Evolutionary conservation across 257 asterid genomes (phyloP).

Genomic region (Nyctanthes arbortristis): DNA sequence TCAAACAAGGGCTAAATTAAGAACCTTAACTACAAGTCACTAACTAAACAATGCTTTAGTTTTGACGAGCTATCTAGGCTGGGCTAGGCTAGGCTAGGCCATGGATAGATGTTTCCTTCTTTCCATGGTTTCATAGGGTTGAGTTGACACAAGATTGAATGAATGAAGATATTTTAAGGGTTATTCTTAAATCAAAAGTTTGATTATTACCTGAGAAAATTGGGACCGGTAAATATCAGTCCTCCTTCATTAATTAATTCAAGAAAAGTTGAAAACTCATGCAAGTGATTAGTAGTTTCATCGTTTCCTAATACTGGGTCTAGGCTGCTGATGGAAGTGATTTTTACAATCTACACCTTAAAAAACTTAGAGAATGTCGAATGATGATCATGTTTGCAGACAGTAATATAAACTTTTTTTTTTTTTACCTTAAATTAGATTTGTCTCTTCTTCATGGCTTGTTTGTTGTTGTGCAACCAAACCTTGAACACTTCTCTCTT

Average conservation of each 20-base stretch:
- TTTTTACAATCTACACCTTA: background rate
- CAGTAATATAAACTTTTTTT: too few relatives aligned
- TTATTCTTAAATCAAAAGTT: too few relatives aligned
- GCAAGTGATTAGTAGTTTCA: background rate
- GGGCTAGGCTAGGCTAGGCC: too few relatives aligned
- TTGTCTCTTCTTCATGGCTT: constrained; percentile 63
- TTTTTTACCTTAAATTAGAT: constrained; percentile 25
- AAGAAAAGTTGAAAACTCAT: background rate
- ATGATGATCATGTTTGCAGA: background rate
- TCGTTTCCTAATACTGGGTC: background rate
- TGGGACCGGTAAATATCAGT: background rate
- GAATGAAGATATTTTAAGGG: background rate
- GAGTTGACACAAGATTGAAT: background rate
- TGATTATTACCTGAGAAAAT: background rate
- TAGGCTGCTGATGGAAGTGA: background rate
- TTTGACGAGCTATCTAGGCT: too few relatives aligned
- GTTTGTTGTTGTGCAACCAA: constrained; percentile 88
- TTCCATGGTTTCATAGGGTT: background rate
- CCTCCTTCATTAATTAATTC: background rate
- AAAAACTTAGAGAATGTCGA: background rate
- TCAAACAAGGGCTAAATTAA: too few relatives aligned
- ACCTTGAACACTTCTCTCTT: constrained; percentile 77
- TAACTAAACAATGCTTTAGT: too few relatives aligned
- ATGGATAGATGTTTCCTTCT: too few relatives aligned
- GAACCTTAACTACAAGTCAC: too few relatives aligned